phyloP scores from a whole-genome alignment of 225 moss, liverwort and hornwort species.

The Climacium dendroides region DNA sequence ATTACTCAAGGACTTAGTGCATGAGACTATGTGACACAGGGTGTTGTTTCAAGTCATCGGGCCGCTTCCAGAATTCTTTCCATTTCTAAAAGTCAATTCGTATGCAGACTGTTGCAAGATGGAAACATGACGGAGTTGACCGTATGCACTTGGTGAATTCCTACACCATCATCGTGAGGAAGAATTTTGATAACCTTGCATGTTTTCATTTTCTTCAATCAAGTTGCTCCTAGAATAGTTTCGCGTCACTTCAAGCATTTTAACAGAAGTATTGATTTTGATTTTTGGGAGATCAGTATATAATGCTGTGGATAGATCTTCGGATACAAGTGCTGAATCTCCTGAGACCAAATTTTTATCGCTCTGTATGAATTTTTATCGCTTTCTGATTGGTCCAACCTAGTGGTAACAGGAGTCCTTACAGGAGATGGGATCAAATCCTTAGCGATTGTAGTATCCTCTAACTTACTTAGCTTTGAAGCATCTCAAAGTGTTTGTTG shows the following conservation, averaged over 20 bases:
- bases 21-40: background rate
- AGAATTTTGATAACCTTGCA: background rate
- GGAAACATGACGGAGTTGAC: constrained; percentile 78
- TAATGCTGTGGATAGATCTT: background rate
- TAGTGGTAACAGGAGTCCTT: background rate
- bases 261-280: background rate
- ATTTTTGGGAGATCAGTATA: background rate
- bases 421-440: background rate
- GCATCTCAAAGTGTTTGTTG: background rate
- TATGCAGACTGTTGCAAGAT: constrained; percentile 74
- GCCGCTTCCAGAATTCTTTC: background rate
- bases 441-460: background rate
- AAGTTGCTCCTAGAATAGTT: background rate
- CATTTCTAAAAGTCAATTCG: background rate
- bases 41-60: background rate
- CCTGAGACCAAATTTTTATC: background rate
- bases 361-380: background rate
- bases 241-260: background rate
- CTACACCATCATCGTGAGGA: background rate
- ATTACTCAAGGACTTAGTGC: background rate
- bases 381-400: background rate
- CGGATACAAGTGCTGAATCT: background rate
- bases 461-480: background rate
- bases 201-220: background rate
- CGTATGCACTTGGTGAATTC: constrained; percentile 50